Percentiles rank a stretch among this genome's conserved stretches.
These are phyloP conservation scores for Boletus fagicola DNA, from an alignment of 768 basidiomycete species.

Conservation along the genomic window DNA sequence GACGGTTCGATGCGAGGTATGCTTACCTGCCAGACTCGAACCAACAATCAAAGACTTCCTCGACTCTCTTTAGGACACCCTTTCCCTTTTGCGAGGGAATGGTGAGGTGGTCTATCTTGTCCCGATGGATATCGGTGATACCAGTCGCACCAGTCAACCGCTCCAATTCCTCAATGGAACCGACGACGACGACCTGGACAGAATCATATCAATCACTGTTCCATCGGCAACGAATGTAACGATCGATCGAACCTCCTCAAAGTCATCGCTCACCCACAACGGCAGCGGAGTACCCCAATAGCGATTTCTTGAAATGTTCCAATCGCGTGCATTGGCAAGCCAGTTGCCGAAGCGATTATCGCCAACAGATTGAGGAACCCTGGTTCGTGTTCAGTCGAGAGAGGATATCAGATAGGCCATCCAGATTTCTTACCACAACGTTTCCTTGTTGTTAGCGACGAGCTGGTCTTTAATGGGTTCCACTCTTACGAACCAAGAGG, in stretches of 20 bases:
- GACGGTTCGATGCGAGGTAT: not conserved
- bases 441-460: conserved; percentile 85
- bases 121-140: conserved; percentile 88
- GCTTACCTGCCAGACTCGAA: conserved; percentile 96
- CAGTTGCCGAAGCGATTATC: conserved; percentile 95
- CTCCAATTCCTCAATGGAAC: conserved; percentile 88
- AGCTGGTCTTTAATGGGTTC: conserved; percentile 82
- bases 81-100: conserved; percentile 91
- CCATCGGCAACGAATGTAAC: not conserved
- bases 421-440: conserved; percentile 64
- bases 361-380: conserved; percentile 90
- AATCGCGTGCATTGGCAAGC: conserved; percentile 97
- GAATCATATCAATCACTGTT: not conserved
- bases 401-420: not conserved
- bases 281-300: conserved; percentile 99
- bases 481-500: conserved; percentile 94
- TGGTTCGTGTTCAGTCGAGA: conserved; percentile 30
- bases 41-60: conserved; percentile 99
- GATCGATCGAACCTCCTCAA: conserved; percentile 59
- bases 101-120: conserved; percentile 93
- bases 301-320: conserved; percentile 98
- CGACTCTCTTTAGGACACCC: conserved; percentile 81
- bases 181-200: conserved; percentile 72
- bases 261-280: conserved; percentile 92
- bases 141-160: conserved; percentile 77